phyloP scores from a whole-genome alignment of 306 rosid genomes.

The Albizia julibrissin region DNA sequence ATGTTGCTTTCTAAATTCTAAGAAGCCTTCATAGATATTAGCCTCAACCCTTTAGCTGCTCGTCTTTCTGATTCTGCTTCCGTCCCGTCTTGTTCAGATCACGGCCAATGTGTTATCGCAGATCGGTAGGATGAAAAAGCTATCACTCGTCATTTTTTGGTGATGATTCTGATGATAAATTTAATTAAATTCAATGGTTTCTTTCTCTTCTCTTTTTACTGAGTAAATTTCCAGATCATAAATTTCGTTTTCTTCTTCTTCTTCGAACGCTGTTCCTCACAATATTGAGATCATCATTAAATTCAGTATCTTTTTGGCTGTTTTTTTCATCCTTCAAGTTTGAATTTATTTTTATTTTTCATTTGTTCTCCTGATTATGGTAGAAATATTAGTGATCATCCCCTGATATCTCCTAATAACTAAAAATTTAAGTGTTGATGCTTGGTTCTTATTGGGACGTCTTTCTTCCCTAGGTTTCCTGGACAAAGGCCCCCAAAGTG shows the following conservation, averaged over 20 bases:
- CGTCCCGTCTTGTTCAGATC: not conserved
- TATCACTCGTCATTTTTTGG: not conserved
- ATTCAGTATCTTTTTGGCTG: too few relatives aligned
- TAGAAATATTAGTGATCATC: not conserved
- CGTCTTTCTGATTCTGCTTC: not conserved
- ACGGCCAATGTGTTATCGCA: not conserved
- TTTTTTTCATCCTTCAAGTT: not conserved
- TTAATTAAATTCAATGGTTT: not conserved
- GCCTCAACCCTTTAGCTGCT: not conserved
- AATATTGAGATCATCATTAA: not conserved
- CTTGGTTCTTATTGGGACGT: too few relatives aligned
- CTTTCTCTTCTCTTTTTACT: not conserved
- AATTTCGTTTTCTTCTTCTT: not conserved
- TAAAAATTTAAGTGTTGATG: too few relatives aligned
- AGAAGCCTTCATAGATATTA: not conserved
- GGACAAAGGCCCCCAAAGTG: not conserved
- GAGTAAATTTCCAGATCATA: not conserved
- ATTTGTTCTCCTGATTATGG: not conserved
- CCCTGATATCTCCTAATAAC: too few relatives aligned
- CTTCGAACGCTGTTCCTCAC: not conserved
- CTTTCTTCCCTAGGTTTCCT: too few relatives aligned
- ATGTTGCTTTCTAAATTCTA: too few relatives aligned
- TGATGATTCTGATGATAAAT: not conserved
- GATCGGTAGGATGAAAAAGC: not conserved
- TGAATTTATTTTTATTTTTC: not conserved